A percentile compares a stretch with the other conserved stretches of the same genome.
Evolutionary conservation across 106 monocot genomes (phyloP).

Genomic region (Amphibolis antarctica): DNA sequence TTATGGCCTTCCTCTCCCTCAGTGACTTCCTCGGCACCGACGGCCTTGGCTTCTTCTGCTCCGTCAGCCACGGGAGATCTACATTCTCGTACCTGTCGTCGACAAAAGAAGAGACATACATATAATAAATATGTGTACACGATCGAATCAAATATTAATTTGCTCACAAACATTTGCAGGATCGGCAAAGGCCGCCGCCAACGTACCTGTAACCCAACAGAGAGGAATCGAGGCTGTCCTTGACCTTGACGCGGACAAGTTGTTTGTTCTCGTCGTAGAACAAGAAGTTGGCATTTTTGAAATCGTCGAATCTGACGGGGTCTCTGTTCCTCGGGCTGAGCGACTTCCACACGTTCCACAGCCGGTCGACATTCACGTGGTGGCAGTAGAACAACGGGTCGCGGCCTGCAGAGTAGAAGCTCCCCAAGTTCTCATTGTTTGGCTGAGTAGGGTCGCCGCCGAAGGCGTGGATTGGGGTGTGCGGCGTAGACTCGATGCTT

Average conservation of each 20-base stretch:
- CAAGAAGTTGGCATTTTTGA: slow-evolving; percentile 18
- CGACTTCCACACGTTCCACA: slow-evolving; percentile 34
- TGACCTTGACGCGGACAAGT: slow-evolving; percentile 19
- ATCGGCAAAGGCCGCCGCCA: no score
- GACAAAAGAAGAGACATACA: neutral
- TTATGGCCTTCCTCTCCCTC: neutral
- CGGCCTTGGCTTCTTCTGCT: slow-evolving; percentile 4
- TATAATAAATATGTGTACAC: neutral
- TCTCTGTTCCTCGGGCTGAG: neutral
- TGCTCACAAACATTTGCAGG: neutral
- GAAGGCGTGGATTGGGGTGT: slow-evolving; percentile 17
- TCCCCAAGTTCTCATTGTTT: slow-evolving; percentile 34
- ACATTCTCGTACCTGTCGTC: neutral
- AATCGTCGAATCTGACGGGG: slow-evolving; percentile 4
- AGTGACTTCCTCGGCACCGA: neutral
- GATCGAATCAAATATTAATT: neutral
- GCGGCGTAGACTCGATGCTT: slow-evolving; percentile 23
- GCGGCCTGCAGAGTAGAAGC: slow-evolving; percentile 34
- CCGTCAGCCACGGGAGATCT: slow-evolving; percentile 9
- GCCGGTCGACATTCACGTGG: slow-evolving; percentile 30
- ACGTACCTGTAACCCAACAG: slow-evolving; percentile 10
- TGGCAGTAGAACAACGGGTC: slow-evolving; percentile 39
- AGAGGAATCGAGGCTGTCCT: slow-evolving; percentile 9
- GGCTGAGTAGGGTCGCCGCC: slow-evolving; percentile 7
- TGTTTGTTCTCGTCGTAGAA: slow-evolving; percentile 29